Evolutionary conservation across 371 early-diverging fungal species (phyloP).

Genomic region (Gilbertella persicaria): DNA sequence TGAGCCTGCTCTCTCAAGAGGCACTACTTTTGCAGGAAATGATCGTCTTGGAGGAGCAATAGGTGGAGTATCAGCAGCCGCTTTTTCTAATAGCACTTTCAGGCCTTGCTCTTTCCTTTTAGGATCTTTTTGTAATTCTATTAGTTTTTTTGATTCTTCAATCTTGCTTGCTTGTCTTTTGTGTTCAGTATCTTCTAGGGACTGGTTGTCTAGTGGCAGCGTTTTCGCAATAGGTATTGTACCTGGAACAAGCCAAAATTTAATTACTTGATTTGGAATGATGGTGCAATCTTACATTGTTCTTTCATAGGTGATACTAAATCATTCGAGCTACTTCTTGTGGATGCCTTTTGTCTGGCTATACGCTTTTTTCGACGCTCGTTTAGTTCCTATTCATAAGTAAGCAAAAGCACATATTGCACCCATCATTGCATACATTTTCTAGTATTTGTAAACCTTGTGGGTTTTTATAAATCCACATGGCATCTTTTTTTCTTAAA

Average conservation of each 20-base stretch:
- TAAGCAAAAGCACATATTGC: background rate
- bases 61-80: background rate
- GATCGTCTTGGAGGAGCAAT: background rate
- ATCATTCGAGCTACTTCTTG: background rate
- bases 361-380: slow-evolving; percentile 13
- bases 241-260: background rate
- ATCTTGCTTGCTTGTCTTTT: too few species aligned
- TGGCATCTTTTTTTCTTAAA: slow-evolving; percentile 12
- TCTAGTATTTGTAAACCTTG: slow-evolving; percentile 22
- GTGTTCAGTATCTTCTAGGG: too few species aligned
- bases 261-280: too few species aligned
- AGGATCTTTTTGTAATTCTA: background rate
- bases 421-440: slow-evolving; percentile 3
- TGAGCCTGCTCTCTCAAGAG: background rate
- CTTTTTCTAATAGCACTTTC: too few species aligned
- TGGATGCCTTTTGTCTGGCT: slow-evolving; percentile 1
- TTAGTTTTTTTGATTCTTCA: background rate
- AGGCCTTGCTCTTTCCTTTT: background rate
- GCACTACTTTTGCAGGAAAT: background rate
- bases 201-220: too few species aligned
- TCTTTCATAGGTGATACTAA: too few species aligned
- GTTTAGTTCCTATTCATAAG: slow-evolving; percentile 18
- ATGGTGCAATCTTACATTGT: too few species aligned
- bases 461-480: slow-evolving; percentile 27
- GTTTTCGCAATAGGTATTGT: background rate